phyloP scores from a whole-genome alignment of 768 basidiomycete species.

The Suillus luteus region DNA sequence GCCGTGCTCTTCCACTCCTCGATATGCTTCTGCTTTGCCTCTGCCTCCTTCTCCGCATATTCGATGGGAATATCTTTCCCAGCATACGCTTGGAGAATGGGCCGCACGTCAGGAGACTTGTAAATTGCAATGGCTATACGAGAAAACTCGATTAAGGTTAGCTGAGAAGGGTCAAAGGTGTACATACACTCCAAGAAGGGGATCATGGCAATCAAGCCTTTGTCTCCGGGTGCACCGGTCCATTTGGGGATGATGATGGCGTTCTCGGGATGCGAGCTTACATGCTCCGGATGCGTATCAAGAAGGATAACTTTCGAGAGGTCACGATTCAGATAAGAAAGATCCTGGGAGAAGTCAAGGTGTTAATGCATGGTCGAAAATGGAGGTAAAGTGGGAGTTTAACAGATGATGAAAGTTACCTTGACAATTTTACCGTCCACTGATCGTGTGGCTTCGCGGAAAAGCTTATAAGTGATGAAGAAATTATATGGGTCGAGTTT shows the following conservation, averaged over 20 bases:
- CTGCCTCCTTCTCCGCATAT: slow-evolving; percentile 86
- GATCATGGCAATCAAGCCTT: slow-evolving; percentile 86
- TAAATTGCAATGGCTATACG: slow-evolving; percentile 86
- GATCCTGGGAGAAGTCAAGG: slow-evolving; percentile 52
- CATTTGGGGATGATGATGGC: slow-evolving; percentile 82
- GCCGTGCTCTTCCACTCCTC: slow-evolving; percentile 75
- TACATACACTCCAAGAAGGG: slow-evolving; percentile 90
- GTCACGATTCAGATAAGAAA: slow-evolving; percentile 93
- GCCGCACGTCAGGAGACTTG: slow-evolving; percentile 83
- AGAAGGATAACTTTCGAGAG: slow-evolving; percentile 86
- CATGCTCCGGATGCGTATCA: slow-evolving; percentile 82
- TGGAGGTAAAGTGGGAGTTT: too few species aligned
- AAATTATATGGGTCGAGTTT: slow-evolving; percentile 94
- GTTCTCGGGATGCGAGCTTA: slow-evolving; percentile 83
- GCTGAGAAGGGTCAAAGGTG: not conserved
- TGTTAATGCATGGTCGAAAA: not conserved
- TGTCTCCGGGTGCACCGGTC: slow-evolving; percentile 77
- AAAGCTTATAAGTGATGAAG: slow-evolving; percentile 87
- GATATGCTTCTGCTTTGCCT: slow-evolving; percentile 72
- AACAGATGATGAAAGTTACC: slow-evolving; percentile 38
- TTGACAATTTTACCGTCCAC: slow-evolving; percentile 86
- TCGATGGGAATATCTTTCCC: slow-evolving; percentile 89
- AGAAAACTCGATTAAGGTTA: slow-evolving; percentile 1
- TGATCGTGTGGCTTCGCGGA: slow-evolving; percentile 87
- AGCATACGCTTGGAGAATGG: slow-evolving; percentile 79